These are phyloP conservation scores for Penstemon davidsonii DNA, from an alignment of 257 asterid species.

Conservation along the genomic window DNA sequence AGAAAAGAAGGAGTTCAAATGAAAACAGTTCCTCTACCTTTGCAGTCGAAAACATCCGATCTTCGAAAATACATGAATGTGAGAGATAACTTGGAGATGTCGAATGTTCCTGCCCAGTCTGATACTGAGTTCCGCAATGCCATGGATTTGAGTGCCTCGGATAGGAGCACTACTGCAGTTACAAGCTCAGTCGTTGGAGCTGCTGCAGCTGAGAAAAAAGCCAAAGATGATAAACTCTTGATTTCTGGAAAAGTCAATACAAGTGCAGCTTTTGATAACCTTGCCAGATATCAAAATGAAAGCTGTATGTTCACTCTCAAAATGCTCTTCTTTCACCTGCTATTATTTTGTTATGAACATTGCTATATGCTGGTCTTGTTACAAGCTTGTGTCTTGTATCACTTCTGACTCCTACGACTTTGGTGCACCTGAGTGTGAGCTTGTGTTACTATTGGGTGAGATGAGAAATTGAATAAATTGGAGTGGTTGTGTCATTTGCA, in stretches of 20 bases:
- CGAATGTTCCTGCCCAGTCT: slow-evolving; percentile 42
- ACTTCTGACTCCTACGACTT: slow-evolving; percentile 9
- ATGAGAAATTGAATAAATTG: not conserved
- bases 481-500: slow-evolving; percentile 21
- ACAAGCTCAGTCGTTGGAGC: slow-evolving; percentile 48
- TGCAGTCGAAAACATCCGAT: slow-evolving; percentile 72
- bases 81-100: slow-evolving; percentile 61
- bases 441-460: slow-evolving; percentile 13
- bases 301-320: slow-evolving; percentile 48
- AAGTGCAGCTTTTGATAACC: slow-evolving; percentile 39
- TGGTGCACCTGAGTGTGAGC: slow-evolving; percentile 18
- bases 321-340: slow-evolving; percentile 17
- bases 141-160: slow-evolving; percentile 46
- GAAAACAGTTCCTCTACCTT: slow-evolving; percentile 54
- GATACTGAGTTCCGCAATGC: slow-evolving; percentile 55
- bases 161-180: slow-evolving; percentile 44
- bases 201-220: slow-evolving; percentile 45
- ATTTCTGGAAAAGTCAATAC: slow-evolving; percentile 51
- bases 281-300: slow-evolving; percentile 52
- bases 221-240: slow-evolving; percentile 49
- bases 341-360: slow-evolving; percentile 19
- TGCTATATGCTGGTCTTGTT: slow-evolving; percentile 17
- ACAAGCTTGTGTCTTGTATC: slow-evolving; percentile 7
- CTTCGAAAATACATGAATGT: slow-evolving; percentile 48
- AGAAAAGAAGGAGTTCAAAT: slow-evolving; percentile 75